phyloP scores from a whole-genome alignment of 2,329 filamentous ascomycete species.

The Exophiala oligosperma region DNA sequence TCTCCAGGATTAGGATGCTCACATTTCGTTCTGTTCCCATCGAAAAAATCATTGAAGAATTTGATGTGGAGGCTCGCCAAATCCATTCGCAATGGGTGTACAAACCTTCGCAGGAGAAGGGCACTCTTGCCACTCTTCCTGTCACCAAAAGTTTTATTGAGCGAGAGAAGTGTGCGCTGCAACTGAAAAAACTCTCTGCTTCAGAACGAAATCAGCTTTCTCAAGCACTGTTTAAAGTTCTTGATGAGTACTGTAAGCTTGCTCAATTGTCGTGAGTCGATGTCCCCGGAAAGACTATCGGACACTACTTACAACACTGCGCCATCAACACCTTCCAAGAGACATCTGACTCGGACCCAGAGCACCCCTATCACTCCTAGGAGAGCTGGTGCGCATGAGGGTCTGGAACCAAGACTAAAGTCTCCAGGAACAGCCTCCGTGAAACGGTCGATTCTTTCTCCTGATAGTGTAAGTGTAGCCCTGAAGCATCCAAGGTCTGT shows the following conservation, averaged over 20 bases:
- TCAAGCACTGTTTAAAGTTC: conserved; percentile 30
- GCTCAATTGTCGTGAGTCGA: conserved; percentile 31
- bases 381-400: not conserved
- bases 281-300: conserved; percentile 24
- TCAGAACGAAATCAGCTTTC: conserved; percentile 32
- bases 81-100: conserved; percentile 26
- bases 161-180: conserved; percentile 9
- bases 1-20: conserved; percentile 32
- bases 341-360: not conserved
- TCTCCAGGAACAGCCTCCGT: conserved; percentile 6
- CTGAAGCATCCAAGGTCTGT: not conserved
- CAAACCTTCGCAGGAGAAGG: conserved; percentile 33
- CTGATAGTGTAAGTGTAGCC: conserved; percentile 8
- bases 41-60: conserved; percentile 30
- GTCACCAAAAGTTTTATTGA: conserved; percentile 24
- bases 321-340: not conserved
- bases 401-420: conserved; percentile 14
- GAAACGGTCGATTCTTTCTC: conserved; percentile 13
- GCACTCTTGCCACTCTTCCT: conserved; percentile 29
- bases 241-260: conserved; percentile 34
- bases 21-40: conserved; percentile 33
- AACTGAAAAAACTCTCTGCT: conserved; percentile 2
- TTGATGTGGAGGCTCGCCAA: conserved; percentile 35
- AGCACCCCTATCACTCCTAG: not conserved
- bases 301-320: conserved; percentile 6